Base-by-base conservation (phyloP, 192 early-diverging fungal genomes). In the Podochytrium sp. region DNA sequence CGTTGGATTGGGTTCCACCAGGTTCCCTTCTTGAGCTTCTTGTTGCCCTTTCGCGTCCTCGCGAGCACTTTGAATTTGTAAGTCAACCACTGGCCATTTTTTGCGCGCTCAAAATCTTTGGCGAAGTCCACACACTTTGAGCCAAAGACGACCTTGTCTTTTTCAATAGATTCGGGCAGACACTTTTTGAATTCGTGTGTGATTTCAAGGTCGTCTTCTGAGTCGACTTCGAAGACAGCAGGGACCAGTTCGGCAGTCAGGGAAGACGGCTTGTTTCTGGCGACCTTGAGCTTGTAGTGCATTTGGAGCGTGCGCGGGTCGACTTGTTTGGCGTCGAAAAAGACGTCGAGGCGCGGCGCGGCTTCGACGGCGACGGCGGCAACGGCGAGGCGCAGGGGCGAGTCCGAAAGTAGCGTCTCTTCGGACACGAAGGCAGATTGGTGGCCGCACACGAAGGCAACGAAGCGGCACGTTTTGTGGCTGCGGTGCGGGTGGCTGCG, bases 31-130 rank as follows among this genome's bases (percentile, higher is more conserved):
- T 10, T 23, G 16, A 23, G 16, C 53, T 25, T 56, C 20, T 30
- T 57, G 23, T 27, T 57, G 20, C 29, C 55, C 23, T 57, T 27
- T 14, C 16, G 2, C 29, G 23, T 57, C 37, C 38, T 62, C 18
- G 60, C 65, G 14, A 66, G 30, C 14, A 66, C 25, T 66, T 66
- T 66, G 40, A 66, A 66, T n/a, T 66, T 66, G 33, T 66, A 66
- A 43, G n/a, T 50, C 42, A 66, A 30, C 65, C 65, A 66, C 2
- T 66, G 10, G 4, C 43, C 43, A n/a, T 50, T 33, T 18, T 51
- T 33, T 32, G 65, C 65, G 12, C 27, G 12, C 10, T 43, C 49
- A 32, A 50, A 66, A 30, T 66, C 65, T 0, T 27, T 34, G 2
- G 18, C 10, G 65, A 66, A 66, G 65, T 66, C 34, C 23, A 66